Base-by-base conservation (phyloP, 495 filamentous ascomycete species). In the Rusavskia elegans region DNA sequence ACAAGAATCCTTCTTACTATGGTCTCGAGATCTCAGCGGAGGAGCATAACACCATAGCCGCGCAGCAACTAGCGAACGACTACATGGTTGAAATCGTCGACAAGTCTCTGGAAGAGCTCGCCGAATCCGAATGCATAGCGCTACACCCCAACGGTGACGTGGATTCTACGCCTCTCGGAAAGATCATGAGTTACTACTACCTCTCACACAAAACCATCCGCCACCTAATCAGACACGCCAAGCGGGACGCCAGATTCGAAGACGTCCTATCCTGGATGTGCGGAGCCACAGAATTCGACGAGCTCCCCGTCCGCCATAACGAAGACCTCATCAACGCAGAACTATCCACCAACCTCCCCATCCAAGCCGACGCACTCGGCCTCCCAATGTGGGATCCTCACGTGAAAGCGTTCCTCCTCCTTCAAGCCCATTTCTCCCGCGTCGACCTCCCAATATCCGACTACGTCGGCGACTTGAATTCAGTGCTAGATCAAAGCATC, bases 121-220 rank as follows among this genome's bases (percentile, higher is more conserved):
- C 77, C 0, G 75, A 85, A 50, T 96, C 89, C 3, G 80, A 80
- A 17, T 99, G 92, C 70, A 76, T 95, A 20, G 70, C 77, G 17
- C 68, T 89, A 2, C 81, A 83, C 56, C 80, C 84, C n/a, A 95
- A 89, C 58, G 88, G 89, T 23, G 85, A 96, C 55, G 77, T 99
- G 27, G 82, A 94, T 53, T 73, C 89, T 0, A 96, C 92, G 0
- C 79, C 92, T 0, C 71, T 96, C 38, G 92, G 92, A 56, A 96
- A 95, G 69, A 97, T 97, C 61, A 95, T 95, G 84, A 89, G 83
- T 68, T 99, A 99, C 71, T 99, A 99, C 72, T 99, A 99, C 62
- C 80, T 99, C 27, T 90, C 88, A 0, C 92, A 99, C 67, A 87
- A 87, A 64, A 96, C 93, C 7, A 88, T 99, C 57, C 83, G 92